phyloP scores from a whole-genome alignment of 345 rosid species.

The Eucalyptus cloeziana region DNA sequence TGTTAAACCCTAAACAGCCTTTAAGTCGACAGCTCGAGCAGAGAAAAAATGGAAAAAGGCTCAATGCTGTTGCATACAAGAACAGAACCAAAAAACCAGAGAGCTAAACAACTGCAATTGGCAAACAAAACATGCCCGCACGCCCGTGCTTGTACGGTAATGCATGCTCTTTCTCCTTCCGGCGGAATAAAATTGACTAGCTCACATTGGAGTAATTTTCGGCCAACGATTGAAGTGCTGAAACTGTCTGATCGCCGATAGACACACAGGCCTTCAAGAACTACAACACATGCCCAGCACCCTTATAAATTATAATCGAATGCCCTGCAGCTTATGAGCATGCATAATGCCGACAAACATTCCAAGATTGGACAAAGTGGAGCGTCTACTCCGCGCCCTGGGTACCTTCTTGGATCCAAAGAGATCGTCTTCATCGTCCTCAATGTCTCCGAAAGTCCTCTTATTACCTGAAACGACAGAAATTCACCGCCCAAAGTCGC shows the following conservation, averaged over 20 bases:
- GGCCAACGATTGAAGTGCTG: not conserved
- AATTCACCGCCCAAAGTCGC: not conserved
- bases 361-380: not conserved
- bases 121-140: not conserved
- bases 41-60: not conserved
- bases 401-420: slow-evolving; percentile 73
- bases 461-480: slow-evolving; percentile 29
- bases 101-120: not conserved
- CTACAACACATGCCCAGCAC: not conserved
- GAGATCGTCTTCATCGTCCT: slow-evolving; percentile 87
- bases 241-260: not conserved
- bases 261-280: not conserved
- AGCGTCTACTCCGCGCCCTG: not conserved
- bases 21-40: not conserved
- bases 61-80: not conserved
- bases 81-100: not conserved
- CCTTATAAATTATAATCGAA: not conserved
- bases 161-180: not conserved
- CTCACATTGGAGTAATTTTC: not conserved
- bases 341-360: not conserved
- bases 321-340: not conserved
- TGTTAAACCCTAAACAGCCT: not conserved
- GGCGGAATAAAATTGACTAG: not conserved
- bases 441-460: slow-evolving; percentile 77
- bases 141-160: not conserved